Evolutionary conservation across 2,329 filamentous ascomycete species (phyloP).

Genomic region (Trichoderma hamatum): DNA sequence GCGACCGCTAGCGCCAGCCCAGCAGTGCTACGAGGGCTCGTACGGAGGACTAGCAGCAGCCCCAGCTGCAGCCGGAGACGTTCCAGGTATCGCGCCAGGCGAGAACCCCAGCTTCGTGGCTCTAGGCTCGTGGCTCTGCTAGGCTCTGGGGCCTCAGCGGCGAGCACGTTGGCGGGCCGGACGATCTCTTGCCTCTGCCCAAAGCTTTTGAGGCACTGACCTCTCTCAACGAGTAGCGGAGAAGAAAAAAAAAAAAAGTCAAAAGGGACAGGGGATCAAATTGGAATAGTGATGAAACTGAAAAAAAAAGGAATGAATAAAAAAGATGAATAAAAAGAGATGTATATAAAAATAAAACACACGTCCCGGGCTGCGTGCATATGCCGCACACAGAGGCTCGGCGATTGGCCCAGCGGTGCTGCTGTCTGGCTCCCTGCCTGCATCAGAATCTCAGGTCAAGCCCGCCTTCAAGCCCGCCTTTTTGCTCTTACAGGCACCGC

Average conservation of each 20-base stretch:
- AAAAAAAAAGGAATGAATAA: not conserved
- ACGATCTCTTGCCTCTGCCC: conserved; percentile 19
- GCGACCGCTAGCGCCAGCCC: not conserved
- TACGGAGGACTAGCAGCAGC: not conserved
- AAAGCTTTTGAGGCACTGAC: not conserved
- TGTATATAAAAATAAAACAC: not conserved
- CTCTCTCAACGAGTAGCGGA: not conserved
- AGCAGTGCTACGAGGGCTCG: not conserved
- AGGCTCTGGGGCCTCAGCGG: conserved; percentile 1
- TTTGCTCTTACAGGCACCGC: conserved; percentile 11
- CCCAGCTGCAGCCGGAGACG: conserved; percentile 9
- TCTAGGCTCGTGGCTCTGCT: not conserved
- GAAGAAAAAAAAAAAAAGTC: not conserved
- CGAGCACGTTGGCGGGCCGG: conserved; percentile 25
- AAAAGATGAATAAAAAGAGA: not conserved
- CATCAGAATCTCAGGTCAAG: not conserved
- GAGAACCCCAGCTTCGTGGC: conserved; percentile 15
- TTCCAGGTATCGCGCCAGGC: conserved; percentile 12
- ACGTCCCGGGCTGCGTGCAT: not conserved
- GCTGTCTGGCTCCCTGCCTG: conserved; percentile 12
- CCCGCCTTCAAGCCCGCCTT: conserved; percentile 22
- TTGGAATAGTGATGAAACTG: not conserved
- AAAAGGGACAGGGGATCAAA: not conserved
- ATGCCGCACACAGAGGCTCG: not conserved
- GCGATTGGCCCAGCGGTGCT: conserved; percentile 16